Conservation (phyloP, 1,139 yeast genomes). For the Zygoascus sp. region DNA sequence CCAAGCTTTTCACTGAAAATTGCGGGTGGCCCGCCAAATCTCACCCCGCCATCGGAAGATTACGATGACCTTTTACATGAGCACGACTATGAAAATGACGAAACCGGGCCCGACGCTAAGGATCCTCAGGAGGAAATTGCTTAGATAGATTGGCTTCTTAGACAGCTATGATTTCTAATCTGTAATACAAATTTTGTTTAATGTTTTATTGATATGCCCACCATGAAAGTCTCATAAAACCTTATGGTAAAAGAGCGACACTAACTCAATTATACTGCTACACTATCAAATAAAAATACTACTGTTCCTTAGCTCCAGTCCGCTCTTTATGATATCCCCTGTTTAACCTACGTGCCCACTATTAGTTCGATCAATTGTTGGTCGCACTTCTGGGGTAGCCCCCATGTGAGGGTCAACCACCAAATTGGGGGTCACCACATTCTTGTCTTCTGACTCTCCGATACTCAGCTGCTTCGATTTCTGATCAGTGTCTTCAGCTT, state of each 20-base stretch:
- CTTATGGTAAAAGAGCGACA: too few species aligned
- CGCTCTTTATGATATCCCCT: too few species aligned
- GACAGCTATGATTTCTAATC: too few species aligned
- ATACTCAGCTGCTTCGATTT: neutral
- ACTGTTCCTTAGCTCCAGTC: too few species aligned
- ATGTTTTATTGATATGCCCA: too few species aligned
- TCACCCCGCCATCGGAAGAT: neutral
- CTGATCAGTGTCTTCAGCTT: neutral
- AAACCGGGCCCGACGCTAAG: too few species aligned
- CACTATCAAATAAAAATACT: too few species aligned
- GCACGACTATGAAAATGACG: neutral
- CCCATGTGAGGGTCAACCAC: neutral
- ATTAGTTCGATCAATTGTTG: conserved; percentile 4
- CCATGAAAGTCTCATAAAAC: too few species aligned
- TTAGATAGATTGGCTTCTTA: too few species aligned
- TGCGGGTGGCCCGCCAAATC: conserved; percentile 25
- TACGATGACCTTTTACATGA: neutral
- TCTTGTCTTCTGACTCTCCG: neutral
- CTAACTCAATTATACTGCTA: neutral
- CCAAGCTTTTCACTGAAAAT: conserved; percentile 24
- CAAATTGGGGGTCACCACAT: neutral
- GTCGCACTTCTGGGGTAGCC: neutral
- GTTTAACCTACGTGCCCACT: neutral
- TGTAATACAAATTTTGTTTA: too few species aligned
- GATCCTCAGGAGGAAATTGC: neutral